phyloP scores from a whole-genome alignment of 2,329 filamentous ascomycete genomes.

The Paraconiothyrium sp. region DNA sequence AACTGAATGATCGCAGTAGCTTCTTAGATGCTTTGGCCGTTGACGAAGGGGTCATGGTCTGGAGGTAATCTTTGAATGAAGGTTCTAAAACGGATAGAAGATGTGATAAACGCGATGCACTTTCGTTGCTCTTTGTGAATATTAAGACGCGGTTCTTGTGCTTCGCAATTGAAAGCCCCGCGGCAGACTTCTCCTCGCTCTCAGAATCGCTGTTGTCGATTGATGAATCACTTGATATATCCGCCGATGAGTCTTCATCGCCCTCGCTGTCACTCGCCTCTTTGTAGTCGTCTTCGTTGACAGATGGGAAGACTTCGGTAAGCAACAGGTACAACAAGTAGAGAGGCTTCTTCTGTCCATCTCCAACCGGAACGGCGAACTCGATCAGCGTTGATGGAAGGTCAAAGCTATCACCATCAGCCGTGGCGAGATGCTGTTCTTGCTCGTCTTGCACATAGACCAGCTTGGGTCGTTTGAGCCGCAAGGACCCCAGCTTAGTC shows the following conservation, averaged over 20 bases:
- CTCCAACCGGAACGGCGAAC: slow-evolving; percentile 58
- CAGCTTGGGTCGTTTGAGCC: slow-evolving; percentile 76
- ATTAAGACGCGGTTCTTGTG: slow-evolving; percentile 67
- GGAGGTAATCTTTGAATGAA: slow-evolving; percentile 64
- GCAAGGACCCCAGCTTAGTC: slow-evolving; percentile 78
- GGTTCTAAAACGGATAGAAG: slow-evolving; percentile 76
- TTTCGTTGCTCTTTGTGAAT: slow-evolving; percentile 91
- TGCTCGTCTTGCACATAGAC: slow-evolving; percentile 73
- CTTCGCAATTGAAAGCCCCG: slow-evolving; percentile 24
- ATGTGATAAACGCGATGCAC: slow-evolving; percentile 84
- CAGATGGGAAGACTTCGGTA: slow-evolving; percentile 56
- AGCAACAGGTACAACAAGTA: slow-evolving; percentile 82
- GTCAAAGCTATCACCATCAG: slow-evolving; percentile 56
- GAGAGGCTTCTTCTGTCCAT: slow-evolving; percentile 72
- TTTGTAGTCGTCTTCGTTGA: background rate
- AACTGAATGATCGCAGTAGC: slow-evolving; percentile 72
- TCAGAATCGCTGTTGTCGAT: slow-evolving; percentile 21
- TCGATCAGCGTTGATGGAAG: slow-evolving; percentile 64
- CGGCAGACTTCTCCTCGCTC: slow-evolving; percentile 8
- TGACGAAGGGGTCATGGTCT: slow-evolving; percentile 79
- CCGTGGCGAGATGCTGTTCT: slow-evolving; percentile 29
- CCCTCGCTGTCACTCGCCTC: slow-evolving; percentile 30
- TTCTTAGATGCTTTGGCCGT: slow-evolving; percentile 75
- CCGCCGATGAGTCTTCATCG: slow-evolving; percentile 33
- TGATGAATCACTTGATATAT: slow-evolving; percentile 40